Conservation (phyloP, 2,329 filamentous ascomycete genomes). For the Colletotrichum orbiculare region DNA sequence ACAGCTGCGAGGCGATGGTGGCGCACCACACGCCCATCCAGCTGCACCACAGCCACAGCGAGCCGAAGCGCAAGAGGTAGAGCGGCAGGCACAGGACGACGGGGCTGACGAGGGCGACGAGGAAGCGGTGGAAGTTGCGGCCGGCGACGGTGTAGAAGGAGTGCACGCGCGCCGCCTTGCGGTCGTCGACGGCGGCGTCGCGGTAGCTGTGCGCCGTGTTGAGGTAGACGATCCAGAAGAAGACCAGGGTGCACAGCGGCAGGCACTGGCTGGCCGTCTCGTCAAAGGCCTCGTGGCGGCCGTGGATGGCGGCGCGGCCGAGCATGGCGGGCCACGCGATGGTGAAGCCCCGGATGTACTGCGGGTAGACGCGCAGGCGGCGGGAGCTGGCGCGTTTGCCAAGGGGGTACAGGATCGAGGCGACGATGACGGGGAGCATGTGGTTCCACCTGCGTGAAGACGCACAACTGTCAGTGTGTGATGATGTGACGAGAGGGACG, state of each 20-base stretch:
- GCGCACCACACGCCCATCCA: conserved; percentile 32
- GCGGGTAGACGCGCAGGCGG: conserved; percentile 39
- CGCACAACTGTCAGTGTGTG: no score
- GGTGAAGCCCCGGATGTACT: conserved; percentile 41
- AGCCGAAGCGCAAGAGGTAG: conserved; percentile 19
- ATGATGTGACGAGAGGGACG: no score
- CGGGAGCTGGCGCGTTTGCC: conserved; percentile 39
- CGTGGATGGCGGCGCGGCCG: conserved; percentile 39
- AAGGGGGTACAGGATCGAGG: conserved; percentile 40
- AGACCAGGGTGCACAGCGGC: conserved; percentile 41
- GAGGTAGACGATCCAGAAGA: conserved; percentile 43
- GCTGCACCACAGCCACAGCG: conserved; percentile 28
- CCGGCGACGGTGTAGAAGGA: conserved; percentile 37
- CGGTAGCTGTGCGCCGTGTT: conserved; percentile 42
- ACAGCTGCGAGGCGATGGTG: conserved; percentile 31
- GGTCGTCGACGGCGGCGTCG: conserved; percentile 39
- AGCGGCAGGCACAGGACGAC: conserved; percentile 26
- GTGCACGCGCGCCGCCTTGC: conserved; percentile 38
- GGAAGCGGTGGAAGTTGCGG: conserved; percentile 26
- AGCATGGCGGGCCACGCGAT: conserved; percentile 41
- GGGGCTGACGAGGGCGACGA: conserved; percentile 25
- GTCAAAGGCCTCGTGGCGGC: conserved; percentile 35
- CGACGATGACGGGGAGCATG: conserved; percentile 37
- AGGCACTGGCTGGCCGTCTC: conserved; percentile 37
- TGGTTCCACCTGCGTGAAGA: conserved; percentile 37